Evolutionary conservation across 176 grass and related monocot species (phyloP), one percentile per base, ranked within the genome.

Genomic region (Dactylis glomerata): DNA sequence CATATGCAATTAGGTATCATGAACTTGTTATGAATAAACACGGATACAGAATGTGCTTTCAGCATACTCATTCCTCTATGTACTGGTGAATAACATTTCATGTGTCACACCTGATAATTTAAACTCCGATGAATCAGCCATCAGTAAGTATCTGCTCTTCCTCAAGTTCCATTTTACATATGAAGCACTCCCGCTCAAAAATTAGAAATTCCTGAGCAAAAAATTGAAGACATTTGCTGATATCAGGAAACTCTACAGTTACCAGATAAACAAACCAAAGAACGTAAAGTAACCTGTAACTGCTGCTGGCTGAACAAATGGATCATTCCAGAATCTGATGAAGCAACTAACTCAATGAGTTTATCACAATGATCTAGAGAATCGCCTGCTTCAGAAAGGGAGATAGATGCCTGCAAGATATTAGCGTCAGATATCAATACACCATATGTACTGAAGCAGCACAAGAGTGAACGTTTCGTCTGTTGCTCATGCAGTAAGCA

Each of bases 301-400:
- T 98, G 96, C 67, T 90, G 96, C 83, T 93, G 93, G 82, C 96
- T 98, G 87, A 98, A 98, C 63, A 98, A 76, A 75, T 92, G 87
- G 87, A 98, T 87, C 47, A 98, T 98, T 87, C 93, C 86, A 51
- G 74, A 82, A 22, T 95, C 84, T 0, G 83, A 85, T 8, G 96
- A 98, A 86, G 91, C 96, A 92, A 98, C 89, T 62, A 98, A 87
- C 75, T 95, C 96, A 6, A 95, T 79, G 22, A 98, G 77, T 71
- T 87, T 82, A 85, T 95, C 91, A 81, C 81, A 84, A 57, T 82
- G 81, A 63, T 92, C 85, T 73, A 89, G 66, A 61, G 87, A 93
- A 86, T 95, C 82, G 2, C 91, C 91, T 65, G 68, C 85, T 87
- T 93, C 87, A 10, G 91, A 87, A 46, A 98, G 91, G 41, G 86